These are phyloP conservation scores for Talaromyces islandicus DNA, from an alignment of 2,329 filamentous ascomycete genomes.

Conservation along the genomic window DNA sequence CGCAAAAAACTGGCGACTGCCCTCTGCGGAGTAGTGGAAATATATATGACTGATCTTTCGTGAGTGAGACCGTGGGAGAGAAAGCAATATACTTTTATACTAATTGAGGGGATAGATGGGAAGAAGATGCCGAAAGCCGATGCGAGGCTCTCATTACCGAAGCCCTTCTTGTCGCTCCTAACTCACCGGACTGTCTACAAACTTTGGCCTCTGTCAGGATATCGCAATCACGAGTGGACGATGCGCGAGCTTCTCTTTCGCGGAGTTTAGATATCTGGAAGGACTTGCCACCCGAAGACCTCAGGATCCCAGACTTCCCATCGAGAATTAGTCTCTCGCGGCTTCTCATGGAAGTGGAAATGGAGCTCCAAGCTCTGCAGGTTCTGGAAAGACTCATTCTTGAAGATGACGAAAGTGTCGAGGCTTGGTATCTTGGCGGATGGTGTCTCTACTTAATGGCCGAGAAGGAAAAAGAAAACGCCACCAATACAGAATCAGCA, in stretches of 20 bases:
- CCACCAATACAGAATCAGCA: constrained; percentile 25
- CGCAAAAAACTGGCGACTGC: constrained; percentile 78
- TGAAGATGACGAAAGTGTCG: constrained; percentile 91
- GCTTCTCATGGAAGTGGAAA: constrained; percentile 80
- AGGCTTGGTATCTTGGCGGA: constrained; percentile 94
- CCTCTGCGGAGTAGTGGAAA: constrained; percentile 89
- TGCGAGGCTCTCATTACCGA: constrained; percentile 89
- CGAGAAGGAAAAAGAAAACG: constrained; percentile 40
- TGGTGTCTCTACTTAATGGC: constrained; percentile 77
- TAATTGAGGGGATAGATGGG: constrained; percentile 47
- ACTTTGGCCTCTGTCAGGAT: constrained; percentile 91
- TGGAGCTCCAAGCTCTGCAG: constrained; percentile 77
- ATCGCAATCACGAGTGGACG: constrained; percentile 72
- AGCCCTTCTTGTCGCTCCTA: constrained; percentile 76
- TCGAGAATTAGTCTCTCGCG: constrained; percentile 77
- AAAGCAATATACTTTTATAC: neutral
- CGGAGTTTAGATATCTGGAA: constrained; percentile 81
- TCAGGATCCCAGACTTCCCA: constrained; percentile 75
- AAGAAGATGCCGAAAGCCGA: constrained; percentile 78
- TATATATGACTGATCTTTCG: constrained; percentile 98
- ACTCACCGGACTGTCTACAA: constrained; percentile 83
- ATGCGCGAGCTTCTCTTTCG: constrained; percentile 71
- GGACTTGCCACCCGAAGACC: constrained; percentile 65
- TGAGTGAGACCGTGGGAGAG: constrained; percentile 62
- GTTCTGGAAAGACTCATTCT: constrained; percentile 76